phyloP scores from a whole-genome alignment of 805 yeast genomes.

The Blastobotrys attinorum region DNA sequence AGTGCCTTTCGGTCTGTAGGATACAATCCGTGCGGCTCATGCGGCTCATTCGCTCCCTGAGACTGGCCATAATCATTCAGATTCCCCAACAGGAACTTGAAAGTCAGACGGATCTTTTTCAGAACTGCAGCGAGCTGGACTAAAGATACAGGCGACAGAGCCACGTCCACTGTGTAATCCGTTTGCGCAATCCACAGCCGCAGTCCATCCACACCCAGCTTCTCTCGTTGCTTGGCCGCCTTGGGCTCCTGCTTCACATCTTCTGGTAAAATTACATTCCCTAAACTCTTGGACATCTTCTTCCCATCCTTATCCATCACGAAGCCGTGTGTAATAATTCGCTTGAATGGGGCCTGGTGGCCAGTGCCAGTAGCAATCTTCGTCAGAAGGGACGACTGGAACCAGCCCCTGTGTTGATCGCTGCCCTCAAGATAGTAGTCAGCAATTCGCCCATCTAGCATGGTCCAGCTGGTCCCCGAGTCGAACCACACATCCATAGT shows the following conservation, averaged over 20 bases:
- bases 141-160: constrained; percentile 63
- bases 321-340: constrained; percentile 88
- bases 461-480: constrained; percentile 88
- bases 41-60: constrained; percentile 24
- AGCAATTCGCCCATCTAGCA: constrained; percentile 42
- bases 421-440: constrained; percentile 92
- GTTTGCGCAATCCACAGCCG: constrained; percentile 86
- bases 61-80: constrained; percentile 35
- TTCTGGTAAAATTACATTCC: constrained; percentile 68
- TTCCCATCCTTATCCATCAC: constrained; percentile 75
- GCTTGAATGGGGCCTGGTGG: constrained; percentile 55
- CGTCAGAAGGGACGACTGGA: constrained; percentile 84
- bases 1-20: constrained; percentile 55
- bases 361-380: constrained; percentile 44
- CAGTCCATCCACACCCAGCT: constrained; percentile 83
- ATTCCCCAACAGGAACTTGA: constrained; percentile 76
- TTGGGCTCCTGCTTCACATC: constrained; percentile 44
- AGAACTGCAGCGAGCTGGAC: constrained; percentile 70
- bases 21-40: constrained; percentile 13
- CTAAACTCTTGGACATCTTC: constrained; percentile 92
- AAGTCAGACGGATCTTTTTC: constrained; percentile 76
- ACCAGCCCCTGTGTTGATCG: constrained; percentile 99
- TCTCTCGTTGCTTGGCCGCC: constrained; percentile 49
- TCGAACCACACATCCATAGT: constrained; percentile 99
- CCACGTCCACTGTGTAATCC: constrained; percentile 75